These are phyloP conservation scores for Achaetomium macrosporum DNA, from an alignment of 2,329 filamentous ascomycete species.

Conservation along the genomic window DNA sequence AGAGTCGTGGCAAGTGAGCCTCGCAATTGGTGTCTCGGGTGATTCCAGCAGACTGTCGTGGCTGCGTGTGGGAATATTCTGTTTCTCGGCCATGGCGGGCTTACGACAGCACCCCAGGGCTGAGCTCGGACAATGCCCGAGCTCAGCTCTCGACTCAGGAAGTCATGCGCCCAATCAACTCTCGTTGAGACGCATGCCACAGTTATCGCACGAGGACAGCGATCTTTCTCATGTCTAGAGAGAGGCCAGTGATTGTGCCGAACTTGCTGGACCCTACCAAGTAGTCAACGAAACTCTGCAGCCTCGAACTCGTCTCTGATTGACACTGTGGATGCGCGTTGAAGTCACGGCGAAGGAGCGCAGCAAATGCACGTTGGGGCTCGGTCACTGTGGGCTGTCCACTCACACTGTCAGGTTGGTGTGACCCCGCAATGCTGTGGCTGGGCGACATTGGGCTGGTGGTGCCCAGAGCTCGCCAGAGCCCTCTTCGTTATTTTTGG, in stretches of 20 bases:
- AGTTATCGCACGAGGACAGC: no score
- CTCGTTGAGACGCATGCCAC: no score
- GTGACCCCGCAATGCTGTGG: constrained; percentile 1
- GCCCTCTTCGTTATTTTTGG: constrained; percentile 10
- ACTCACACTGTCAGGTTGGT: neutral
- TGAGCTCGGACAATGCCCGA: neutral
- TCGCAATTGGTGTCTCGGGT: neutral
- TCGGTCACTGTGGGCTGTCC: neutral
- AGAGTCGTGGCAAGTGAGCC: neutral
- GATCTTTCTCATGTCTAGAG: no score
- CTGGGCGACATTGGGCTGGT: constrained; percentile 1
- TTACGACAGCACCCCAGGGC: constrained; percentile 4
- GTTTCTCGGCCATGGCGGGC: neutral
- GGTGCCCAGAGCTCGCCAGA: neutral
- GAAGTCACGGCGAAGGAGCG: neutral
- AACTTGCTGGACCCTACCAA: no score
- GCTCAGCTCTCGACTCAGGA: neutral
- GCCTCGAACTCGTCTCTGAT: neutral
- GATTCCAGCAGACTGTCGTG: neutral
- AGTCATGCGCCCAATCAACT: no score
- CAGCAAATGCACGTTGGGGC: neutral
- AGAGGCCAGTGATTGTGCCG: no score
- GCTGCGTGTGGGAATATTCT: neutral
- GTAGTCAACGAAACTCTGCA: no score
- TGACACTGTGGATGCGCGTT: neutral